phyloP scores from a whole-genome alignment of 148 eudicot species.

The Silene conica region DNA sequence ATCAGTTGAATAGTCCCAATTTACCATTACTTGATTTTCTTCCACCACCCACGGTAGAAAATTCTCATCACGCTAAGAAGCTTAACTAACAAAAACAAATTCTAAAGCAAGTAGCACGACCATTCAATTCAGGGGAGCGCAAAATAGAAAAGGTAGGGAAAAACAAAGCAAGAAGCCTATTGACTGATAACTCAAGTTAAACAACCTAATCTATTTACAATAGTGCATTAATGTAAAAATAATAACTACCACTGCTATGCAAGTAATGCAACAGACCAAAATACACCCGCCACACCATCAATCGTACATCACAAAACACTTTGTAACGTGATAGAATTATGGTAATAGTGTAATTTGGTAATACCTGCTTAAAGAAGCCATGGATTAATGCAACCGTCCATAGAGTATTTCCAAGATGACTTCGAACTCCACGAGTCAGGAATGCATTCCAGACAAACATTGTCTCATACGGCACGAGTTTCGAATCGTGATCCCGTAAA shows the following conservation, averaged over 20 bases:
- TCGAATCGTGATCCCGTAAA: slow-evolving; percentile 48
- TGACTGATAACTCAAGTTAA: neutral
- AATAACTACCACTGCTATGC: neutral
- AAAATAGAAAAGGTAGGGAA: neutral
- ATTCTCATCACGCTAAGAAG: no score
- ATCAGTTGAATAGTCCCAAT: neutral
- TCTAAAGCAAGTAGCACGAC: no score
- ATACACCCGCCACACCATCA: neutral
- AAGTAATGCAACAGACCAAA: neutral
- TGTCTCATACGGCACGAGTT: slow-evolving; percentile 58
- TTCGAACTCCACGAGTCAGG: slow-evolving; percentile 73
- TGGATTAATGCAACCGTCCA: slow-evolving; percentile 92
- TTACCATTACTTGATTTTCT: neutral
- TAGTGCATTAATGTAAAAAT: neutral
- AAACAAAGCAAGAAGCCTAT: neutral
- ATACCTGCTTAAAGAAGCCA: slow-evolving; percentile 96
- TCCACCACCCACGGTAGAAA: neutral
- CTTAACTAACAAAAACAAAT: no score
- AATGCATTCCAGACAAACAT: slow-evolving; percentile 97
- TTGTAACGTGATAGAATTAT: neutral
- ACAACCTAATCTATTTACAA: neutral
- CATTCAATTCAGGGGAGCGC: neutral
- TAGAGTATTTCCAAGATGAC: slow-evolving; percentile 60
- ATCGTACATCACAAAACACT: neutral
- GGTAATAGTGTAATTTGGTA: neutral